Evolutionary conservation across 345 rosid species (phyloP).

Genomic region (Brassica cretica): DNA sequence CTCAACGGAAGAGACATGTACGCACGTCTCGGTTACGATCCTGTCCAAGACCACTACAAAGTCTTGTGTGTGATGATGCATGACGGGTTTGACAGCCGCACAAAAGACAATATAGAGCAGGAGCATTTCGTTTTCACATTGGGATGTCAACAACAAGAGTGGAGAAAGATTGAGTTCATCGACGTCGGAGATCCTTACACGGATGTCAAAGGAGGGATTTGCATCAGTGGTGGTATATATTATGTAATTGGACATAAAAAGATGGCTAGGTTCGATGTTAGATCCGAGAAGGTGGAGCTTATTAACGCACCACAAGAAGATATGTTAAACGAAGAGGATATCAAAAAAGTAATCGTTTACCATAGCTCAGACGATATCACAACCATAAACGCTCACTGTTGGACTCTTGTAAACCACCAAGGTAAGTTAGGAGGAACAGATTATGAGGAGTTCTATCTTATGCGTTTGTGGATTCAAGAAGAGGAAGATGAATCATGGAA

Average conservation of each 20-base stretch:
- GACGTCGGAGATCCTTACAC: not conserved
- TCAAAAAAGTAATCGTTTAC: too few relatives aligned
- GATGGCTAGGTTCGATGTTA: not conserved
- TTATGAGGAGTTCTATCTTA: not conserved
- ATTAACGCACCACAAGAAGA: not conserved
- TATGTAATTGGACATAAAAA: not conserved
- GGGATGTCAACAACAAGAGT: not conserved
- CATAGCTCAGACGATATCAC: not conserved
- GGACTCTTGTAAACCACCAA: not conserved
- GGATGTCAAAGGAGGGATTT: not conserved
- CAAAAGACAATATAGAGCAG: not conserved
- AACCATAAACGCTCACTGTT: not conserved
- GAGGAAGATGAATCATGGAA: not conserved
- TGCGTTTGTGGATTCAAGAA: not conserved
- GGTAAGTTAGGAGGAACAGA: not conserved
- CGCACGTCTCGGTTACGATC: slow-evolving; percentile 21
- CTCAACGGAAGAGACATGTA: not conserved
- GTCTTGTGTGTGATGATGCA: slow-evolving; percentile 10
- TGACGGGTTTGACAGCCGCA: not conserved
- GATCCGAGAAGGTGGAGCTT: not conserved
- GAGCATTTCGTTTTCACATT: not conserved
- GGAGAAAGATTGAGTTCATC: not conserved
- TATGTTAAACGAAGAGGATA: not conserved
- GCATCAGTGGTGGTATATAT: not conserved
- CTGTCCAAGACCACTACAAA: not conserved